Percentiles rank a stretch among this genome's conserved stretches.
phyloP scores from a whole-genome alignment of 257 asterid species.

The Capsicum chinense region DNA sequence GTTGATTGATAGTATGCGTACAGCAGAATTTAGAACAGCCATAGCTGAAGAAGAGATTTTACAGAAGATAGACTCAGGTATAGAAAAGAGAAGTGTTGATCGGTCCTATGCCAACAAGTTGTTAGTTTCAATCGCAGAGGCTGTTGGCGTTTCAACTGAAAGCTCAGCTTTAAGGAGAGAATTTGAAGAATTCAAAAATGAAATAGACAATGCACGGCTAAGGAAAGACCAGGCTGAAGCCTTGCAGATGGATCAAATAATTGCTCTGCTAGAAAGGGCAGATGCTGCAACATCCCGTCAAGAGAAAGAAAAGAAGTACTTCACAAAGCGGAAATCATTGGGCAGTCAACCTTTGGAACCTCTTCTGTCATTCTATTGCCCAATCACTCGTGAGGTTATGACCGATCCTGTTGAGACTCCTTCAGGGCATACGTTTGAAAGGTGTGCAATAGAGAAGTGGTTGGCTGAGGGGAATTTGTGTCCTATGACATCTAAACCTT shows the following conservation, averaged over 20 bases:
- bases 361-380: slow-evolving; percentile 61
- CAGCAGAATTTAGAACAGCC: slow-evolving; percentile 57
- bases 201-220: slow-evolving; percentile 51
- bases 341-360: slow-evolving; percentile 62
- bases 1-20: slow-evolving; percentile 48
- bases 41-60: slow-evolving; percentile 56
- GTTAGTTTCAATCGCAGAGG: slow-evolving; percentile 61
- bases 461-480: slow-evolving; percentile 50
- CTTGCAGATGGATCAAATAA: slow-evolving; percentile 70
- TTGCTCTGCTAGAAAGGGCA: slow-evolving; percentile 60
- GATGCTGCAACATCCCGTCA: slow-evolving; percentile 56
- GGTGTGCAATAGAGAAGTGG: slow-evolving; percentile 68
- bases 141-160: slow-evolving; percentile 60
- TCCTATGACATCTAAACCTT: slow-evolving; percentile 53
- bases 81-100: slow-evolving; percentile 59
- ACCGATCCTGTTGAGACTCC: slow-evolving; percentile 71
- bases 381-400: slow-evolving; percentile 67
- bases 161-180: slow-evolving; percentile 54
- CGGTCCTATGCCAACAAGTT: slow-evolving; percentile 62
- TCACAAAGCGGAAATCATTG: slow-evolving; percentile 53
- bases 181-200: slow-evolving; percentile 57
- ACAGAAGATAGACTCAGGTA: slow-evolving; percentile 60
- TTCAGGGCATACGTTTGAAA: slow-evolving; percentile 64
- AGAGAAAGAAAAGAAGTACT: slow-evolving; percentile 58
- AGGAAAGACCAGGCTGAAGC: slow-evolving; percentile 68